Percentiles rank a stretch among this genome's conserved stretches.
These are phyloP conservation scores for Hypoxylon rubiginosum DNA, from an alignment of 2,329 filamentous ascomycete genomes.

Conservation along the genomic window DNA sequence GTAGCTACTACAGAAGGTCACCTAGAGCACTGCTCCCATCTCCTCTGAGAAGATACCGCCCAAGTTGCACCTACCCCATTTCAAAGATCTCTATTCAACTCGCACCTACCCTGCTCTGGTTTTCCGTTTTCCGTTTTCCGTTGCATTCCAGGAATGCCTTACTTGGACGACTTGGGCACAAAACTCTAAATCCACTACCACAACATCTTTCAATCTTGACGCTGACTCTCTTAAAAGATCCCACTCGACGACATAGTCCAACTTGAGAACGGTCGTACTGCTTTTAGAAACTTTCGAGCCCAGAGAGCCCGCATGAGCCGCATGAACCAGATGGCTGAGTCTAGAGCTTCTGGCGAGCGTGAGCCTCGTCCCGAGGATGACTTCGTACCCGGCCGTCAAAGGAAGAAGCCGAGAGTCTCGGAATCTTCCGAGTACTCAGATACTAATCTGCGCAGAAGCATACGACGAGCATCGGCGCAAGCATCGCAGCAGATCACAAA, in stretches of 20 bases:
- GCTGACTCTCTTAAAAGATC: constrained; percentile 43
- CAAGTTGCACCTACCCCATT: neutral
- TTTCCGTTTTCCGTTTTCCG: neutral
- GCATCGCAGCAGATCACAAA: constrained; percentile 13
- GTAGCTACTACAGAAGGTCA: neutral
- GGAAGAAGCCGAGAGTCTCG: constrained; percentile 9
- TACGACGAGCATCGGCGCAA: constrained; percentile 31
- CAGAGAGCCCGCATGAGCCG: constrained; percentile 30
- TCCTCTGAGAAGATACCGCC: neutral
- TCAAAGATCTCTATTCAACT: neutral
- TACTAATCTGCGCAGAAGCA: constrained; percentile 14
- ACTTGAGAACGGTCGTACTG: constrained; percentile 44
- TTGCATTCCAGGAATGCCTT: neutral
- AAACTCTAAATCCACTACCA: neutral
- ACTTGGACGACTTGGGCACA: neutral
- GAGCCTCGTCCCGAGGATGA: constrained; percentile 43
- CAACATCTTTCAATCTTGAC: neutral
- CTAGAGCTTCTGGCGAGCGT: neutral
- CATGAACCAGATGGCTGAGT: constrained; percentile 20
- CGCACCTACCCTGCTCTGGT: neutral
- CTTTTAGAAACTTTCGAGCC: constrained; percentile 42
- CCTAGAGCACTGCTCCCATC: neutral
- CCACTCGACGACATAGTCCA: constrained; percentile 48
- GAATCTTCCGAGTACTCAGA: constrained; percentile 11
- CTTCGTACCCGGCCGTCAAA: neutral